Evolutionary conservation across 768 basidiomycete species (phyloP).

Genomic region (Cytidiella melzeri): DNA sequence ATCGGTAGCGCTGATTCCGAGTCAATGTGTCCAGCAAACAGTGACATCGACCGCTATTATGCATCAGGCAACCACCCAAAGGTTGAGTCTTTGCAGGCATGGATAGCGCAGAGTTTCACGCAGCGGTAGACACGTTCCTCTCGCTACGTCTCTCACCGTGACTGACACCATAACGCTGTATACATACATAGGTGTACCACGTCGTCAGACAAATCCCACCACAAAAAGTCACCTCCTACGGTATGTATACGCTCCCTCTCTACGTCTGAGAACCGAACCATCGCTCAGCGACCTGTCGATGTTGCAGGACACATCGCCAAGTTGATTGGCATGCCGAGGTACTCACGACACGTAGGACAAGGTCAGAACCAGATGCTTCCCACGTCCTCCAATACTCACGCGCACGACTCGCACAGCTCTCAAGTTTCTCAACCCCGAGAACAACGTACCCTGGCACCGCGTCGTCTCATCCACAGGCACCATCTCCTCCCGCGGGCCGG

Average conservation of each 20-base stretch:
- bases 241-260: constrained; percentile 28
- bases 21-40: no score
- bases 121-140: constrained; percentile 45
- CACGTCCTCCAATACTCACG: not conserved
- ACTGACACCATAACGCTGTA: no score
- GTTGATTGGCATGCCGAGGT: constrained; percentile 70
- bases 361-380: constrained; percentile 34
- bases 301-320: constrained; percentile 69
- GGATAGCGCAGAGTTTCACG: constrained; percentile 61
- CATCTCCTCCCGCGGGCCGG: constrained; percentile 81
- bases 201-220: constrained; percentile 64
- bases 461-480: constrained; percentile 65
- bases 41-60: no score
- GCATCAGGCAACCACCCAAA: no score
- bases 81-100: no score
- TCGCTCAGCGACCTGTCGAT: not conserved
- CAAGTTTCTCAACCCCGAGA: constrained; percentile 61
- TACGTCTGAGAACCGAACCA: not conserved
- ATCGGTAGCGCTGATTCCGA: no score
- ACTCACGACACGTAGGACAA: constrained; percentile 80
- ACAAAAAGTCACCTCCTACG: constrained; percentile 70
- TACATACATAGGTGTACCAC: constrained; percentile 56
- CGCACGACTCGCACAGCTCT: constrained; percentile 43
- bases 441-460: constrained; percentile 78
- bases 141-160: no score